These are phyloP conservation scores for Cetraspora pellucida DNA, from an alignment of 192 early-diverging fungal species.

Conservation along the genomic window DNA sequence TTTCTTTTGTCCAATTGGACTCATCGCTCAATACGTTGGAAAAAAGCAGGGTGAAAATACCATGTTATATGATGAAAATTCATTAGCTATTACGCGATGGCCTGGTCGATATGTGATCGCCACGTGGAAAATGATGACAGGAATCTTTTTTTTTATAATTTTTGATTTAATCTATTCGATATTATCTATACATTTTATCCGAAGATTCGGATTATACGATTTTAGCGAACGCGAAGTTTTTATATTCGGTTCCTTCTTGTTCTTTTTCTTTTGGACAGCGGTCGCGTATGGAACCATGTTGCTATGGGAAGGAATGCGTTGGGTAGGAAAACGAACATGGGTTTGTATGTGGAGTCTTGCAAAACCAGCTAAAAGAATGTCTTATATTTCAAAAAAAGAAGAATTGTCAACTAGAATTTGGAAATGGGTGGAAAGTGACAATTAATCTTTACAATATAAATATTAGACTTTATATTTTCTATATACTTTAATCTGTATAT, in stretches of 20 bases:
- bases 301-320: slow-evolving; percentile 22
- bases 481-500: too few relatives aligned
- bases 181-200: slow-evolving; percentile 2
- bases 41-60: slow-evolving; percentile 46
- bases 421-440: slow-evolving; percentile 7
- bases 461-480: too few relatives aligned
- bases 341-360: slow-evolving; percentile 22
- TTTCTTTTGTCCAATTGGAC: slow-evolving; percentile 41
- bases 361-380: slow-evolving; percentile 14
- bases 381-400: not conserved
- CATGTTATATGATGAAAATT: slow-evolving; percentile 49
- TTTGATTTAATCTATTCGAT: slow-evolving; percentile 23
- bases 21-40: slow-evolving; percentile 42
- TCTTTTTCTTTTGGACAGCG: not conserved
- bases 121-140: slow-evolving; percentile 49
- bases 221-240: not conserved
- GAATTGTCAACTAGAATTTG: not conserved
- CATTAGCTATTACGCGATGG: slow-evolving; percentile 49
- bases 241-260: not conserved
- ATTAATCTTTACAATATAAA: not conserved
- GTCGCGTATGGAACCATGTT: slow-evolving; percentile 23
- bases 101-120: slow-evolving; percentile 52
- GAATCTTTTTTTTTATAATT: slow-evolving; percentile 33
- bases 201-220: not conserved
- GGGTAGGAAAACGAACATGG: slow-evolving; percentile 22